phyloP scores from a whole-genome alignment of 176 grass and related monocot genomes.

The Luzula sylvatica region DNA sequence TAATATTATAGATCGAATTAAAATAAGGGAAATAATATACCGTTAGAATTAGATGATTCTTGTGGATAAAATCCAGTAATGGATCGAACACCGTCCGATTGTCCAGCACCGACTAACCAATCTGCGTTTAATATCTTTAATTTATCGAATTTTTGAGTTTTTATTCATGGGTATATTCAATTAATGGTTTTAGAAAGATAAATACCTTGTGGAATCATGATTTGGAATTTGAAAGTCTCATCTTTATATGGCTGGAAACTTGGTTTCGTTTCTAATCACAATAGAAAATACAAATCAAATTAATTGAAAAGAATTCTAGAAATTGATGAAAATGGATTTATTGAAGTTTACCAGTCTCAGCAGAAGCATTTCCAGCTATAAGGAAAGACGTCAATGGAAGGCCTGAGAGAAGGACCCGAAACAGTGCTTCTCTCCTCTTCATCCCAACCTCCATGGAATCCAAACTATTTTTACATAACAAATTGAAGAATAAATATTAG shows the following conservation, averaged over 20 bases:
- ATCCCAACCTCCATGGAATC: slow-evolving; percentile 10
- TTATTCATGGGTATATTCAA: not conserved
- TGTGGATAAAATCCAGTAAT: slow-evolving; percentile 82
- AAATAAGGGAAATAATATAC: slow-evolving; percentile 14
- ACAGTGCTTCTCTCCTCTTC: slow-evolving; percentile 46
- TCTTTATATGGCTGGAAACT: slow-evolving; percentile 58
- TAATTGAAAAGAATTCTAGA: not conserved
- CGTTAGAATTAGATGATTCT: slow-evolving; percentile 47
- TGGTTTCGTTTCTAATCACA: slow-evolving; percentile 38
- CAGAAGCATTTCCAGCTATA: slow-evolving; percentile 24
- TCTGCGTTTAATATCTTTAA: slow-evolving; percentile 25
- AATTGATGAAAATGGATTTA: not conserved
- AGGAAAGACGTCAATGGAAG: slow-evolving; percentile 18
- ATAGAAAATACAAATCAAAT: not conserved
- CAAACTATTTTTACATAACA: not conserved
- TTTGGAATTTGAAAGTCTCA: slow-evolving; percentile 55
- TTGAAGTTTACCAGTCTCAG: slow-evolving; percentile 23
- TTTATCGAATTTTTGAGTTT: too few species aligned
- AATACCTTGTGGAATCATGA: slow-evolving; percentile 60
- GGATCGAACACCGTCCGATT: slow-evolving; percentile 50
- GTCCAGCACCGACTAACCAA: slow-evolving; percentile 55
- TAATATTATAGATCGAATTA: not conserved
- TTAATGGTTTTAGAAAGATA: not conserved
- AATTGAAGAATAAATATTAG: too few species aligned
- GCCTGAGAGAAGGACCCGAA: slow-evolving; percentile 34